phyloP scores from a whole-genome alignment of 2,329 filamentous ascomycete genomes.

The Pseudocercospora macadamiae region DNA sequence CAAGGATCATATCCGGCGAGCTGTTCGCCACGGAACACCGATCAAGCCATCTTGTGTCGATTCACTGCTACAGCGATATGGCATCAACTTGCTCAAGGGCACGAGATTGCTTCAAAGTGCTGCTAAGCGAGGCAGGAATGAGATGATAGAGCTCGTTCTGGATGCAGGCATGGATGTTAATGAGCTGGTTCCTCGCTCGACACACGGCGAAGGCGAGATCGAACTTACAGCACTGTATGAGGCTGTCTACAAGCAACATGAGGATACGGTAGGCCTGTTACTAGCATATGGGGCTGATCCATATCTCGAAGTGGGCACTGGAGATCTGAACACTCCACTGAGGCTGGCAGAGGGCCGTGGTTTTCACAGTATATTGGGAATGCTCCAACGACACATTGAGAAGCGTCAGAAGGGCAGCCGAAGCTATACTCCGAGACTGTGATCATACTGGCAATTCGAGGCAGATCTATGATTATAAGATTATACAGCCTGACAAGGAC shows the following conservation, averaged over 20 bases:
- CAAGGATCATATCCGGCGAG: constrained; percentile 12
- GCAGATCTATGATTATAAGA: no score
- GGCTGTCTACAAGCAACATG: constrained; percentile 23
- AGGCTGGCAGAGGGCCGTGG: constrained; percentile 19
- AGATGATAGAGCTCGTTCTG: constrained; percentile 17
- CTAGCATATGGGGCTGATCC: constrained; percentile 21
- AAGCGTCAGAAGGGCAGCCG: background rate
- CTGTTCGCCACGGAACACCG: constrained; percentile 10
- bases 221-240: constrained; percentile 23
- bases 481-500: no score
- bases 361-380: constrained; percentile 7
- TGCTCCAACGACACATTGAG: constrained; percentile 4
- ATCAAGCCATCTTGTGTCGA: constrained; percentile 20
- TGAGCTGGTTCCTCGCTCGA: constrained; percentile 16
- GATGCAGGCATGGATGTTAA: constrained; percentile 18
- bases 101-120: constrained; percentile 23
- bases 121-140: constrained; percentile 18
- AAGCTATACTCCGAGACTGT: background rate
- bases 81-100: constrained; percentile 13
- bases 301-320: constrained; percentile 11
- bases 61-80: constrained; percentile 12
- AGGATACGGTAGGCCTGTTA: constrained; percentile 17
- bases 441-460: background rate
- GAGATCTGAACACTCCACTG: constrained; percentile 17
- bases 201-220: constrained; percentile 16